Evolutionary conservation across 805 yeast species (phyloP), one percentile per base, ranked within the genome.

Genomic region (Barnettozyma wickerhamii): DNA sequence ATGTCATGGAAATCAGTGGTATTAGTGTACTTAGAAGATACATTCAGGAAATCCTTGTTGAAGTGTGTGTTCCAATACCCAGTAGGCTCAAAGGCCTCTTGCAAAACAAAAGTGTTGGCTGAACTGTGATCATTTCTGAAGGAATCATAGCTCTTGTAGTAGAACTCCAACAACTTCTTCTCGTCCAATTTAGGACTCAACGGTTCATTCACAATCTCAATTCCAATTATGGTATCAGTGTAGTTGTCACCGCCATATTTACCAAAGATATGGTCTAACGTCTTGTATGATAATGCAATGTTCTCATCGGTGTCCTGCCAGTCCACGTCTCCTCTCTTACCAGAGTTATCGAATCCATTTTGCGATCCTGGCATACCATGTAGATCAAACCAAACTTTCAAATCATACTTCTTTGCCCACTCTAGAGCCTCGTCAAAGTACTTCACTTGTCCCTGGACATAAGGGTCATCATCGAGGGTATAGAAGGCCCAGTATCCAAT

Each of bases 281-380:
- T 75, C 13, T 72, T 62, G 40, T 71, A 59, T 2, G 88, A 75
- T 27, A 75, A 48, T 15, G 70, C 61, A 30, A 70, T 64, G 43
- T 79, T 71, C 34, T 63, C 57, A 15, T 67, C 66, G 0, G 47
- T 38, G 5, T 49, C 38, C 39, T 64, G 65, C 79, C 79, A 75
- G 4, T 62, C 62, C n/a, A 68, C 50, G 14, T 58, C 53, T 15
- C 62, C 62, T 53, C 89, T 68, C 21, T 72, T 61, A 2, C 95
- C 95, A 7, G 87, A 79, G 52, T 85, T 86, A 54, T 85, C 91
- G 66, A 85, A 85, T 12, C 95, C 95, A 59, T 86, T 86, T 55
- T 86, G 95, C 2, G 90, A 81, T 1, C 91, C 93, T 6, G 95
- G 93, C 10, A 74, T 81, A 12, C 93, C 89, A 52, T 86, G 95